These are phyloP conservation scores for Wickerhamomyces strasburgensis DNA, from an alignment of 805 yeast genomes.

Conservation along the genomic window DNA sequence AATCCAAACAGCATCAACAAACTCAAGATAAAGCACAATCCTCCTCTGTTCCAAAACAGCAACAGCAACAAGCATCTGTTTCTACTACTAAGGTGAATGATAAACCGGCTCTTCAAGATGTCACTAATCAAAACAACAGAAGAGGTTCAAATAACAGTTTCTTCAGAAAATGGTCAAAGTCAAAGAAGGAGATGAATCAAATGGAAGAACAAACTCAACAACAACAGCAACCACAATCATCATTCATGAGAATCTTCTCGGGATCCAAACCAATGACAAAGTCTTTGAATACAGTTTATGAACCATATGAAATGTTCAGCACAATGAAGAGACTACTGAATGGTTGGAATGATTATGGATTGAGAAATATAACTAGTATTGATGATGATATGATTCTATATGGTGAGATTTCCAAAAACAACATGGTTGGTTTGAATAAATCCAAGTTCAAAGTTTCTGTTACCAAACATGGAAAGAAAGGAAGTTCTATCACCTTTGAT, in stretches of 20 bases:
- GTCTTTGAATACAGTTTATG: constrained; percentile 29
- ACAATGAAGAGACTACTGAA: constrained; percentile 57
- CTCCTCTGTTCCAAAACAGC: constrained; percentile 14
- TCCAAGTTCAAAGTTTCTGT: constrained; percentile 59
- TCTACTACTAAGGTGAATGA: constrained; percentile 12
- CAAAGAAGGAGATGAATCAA: constrained; percentile 19
- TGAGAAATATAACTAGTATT: constrained; percentile 48
- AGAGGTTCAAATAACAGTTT: constrained; percentile 20
- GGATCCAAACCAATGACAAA: constrained; percentile 17
- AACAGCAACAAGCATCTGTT: constrained; percentile 9
- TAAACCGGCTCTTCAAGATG: constrained; percentile 16
- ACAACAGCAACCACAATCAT: constrained; percentile 17
- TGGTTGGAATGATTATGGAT: constrained; percentile 70
- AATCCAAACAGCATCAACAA: constrained; percentile 4
- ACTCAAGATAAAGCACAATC: not conserved
- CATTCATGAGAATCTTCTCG: constrained; percentile 30
- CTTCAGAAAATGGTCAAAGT: constrained; percentile 25
- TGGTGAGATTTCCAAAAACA: constrained; percentile 60
- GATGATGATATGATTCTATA: constrained; percentile 40
- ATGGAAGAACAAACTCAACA: constrained; percentile 13
- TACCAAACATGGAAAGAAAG: constrained; percentile 36
- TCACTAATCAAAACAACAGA: constrained; percentile 22
- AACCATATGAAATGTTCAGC: constrained; percentile 51
- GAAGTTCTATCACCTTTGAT: constrained; percentile 52
- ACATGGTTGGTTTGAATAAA: constrained; percentile 57